Conservation (phyloP, 2,329 filamentous ascomycete species). For the Drechmeria coniospora region DNA sequence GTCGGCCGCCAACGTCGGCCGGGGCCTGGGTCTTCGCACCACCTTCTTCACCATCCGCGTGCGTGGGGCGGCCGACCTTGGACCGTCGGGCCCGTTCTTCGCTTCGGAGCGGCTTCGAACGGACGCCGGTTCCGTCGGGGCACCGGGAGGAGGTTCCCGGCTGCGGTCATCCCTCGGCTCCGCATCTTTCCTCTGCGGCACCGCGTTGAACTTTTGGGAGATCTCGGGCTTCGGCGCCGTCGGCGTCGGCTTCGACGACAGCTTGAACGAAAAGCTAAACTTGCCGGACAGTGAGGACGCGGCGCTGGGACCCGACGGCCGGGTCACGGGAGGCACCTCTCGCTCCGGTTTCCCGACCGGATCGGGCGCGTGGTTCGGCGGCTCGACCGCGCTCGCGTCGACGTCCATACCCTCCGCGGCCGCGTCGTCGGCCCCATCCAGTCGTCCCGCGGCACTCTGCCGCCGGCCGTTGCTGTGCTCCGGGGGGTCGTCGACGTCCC, state of each 20-base stretch:
- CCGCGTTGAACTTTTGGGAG: conserved; percentile 52
- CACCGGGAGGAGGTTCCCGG: conserved; percentile 32
- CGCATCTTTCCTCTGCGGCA: conserved; percentile 30
- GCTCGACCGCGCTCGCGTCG: not conserved
- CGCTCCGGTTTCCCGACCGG: too few relatives aligned
- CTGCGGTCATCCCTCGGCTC: conserved; percentile 14
- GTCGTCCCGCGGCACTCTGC: conserved; percentile 5
- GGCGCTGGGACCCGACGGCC: conserved; percentile 22
- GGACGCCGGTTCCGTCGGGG: conserved; percentile 39
- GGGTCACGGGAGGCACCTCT: too few relatives aligned
- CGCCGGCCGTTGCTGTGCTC: conserved; percentile 8
- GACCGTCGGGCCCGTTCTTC: conserved; percentile 17
- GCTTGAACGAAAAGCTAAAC: conserved; percentile 90
- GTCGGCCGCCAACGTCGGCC: conserved; percentile 55
- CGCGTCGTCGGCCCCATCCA: conserved; percentile 6
- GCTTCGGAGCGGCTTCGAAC: conserved; percentile 23
- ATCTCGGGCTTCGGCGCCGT: conserved; percentile 49
- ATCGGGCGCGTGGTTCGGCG: not conserved
- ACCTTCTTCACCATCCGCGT: conserved; percentile 52
- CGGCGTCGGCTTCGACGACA: conserved; percentile 42
- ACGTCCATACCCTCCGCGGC: conserved; percentile 6
- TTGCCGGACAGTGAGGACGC: conserved; percentile 43
- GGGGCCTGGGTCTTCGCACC: conserved; percentile 54
- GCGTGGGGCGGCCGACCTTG: conserved; percentile 24
- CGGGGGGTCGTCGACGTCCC: conserved; percentile 4